Conservation (phyloP, 1,284 basidiomycete genomes). For the Sphaerobolus stellatus region DNA sequence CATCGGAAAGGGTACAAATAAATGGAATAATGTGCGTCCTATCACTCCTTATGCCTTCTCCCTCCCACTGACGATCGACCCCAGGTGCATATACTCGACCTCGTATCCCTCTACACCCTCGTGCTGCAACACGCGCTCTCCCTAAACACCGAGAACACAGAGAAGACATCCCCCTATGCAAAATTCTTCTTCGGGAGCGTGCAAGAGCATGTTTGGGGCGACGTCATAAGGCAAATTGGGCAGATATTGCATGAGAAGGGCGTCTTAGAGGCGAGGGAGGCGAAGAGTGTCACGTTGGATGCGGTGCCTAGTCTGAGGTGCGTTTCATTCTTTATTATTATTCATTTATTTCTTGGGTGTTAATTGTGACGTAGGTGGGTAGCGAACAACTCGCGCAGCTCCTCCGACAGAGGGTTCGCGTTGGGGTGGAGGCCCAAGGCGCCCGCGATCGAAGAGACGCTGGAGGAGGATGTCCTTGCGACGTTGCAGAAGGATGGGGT, state of each 20-base stretch:
- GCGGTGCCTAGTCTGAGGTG: conserved; percentile 5
- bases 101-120: conserved; percentile 18
- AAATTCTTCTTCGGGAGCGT: conserved; percentile 22
- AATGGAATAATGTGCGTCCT: conserved; percentile 15
- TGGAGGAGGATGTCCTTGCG: conserved; percentile 15
- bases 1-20: conserved; percentile 22
- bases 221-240: conserved; percentile 17
- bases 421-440: conserved; percentile 16
- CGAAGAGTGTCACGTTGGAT: conserved; percentile 5
- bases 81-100: conserved; percentile 21
- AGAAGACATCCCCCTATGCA: conserved; percentile 12
- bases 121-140: conserved; percentile 16
- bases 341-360: background rate
- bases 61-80: background rate
- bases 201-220: conserved; percentile 19
- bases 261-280: conserved; percentile 1
- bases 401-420: conserved; percentile 14
- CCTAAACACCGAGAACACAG: background rate
- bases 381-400: conserved; percentile 14
- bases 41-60: background rate
- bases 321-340: background rate
- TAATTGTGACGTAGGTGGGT: too few species aligned
- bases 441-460: conserved; percentile 12
- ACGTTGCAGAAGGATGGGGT: conserved; percentile 7
- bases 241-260: conserved; percentile 14